Evolutionary conservation across 176 grass and related monocot genomes (phyloP), one percentile per base, ranked within the genome.

Genomic region (Hyparrhenia diplandra): DNA sequence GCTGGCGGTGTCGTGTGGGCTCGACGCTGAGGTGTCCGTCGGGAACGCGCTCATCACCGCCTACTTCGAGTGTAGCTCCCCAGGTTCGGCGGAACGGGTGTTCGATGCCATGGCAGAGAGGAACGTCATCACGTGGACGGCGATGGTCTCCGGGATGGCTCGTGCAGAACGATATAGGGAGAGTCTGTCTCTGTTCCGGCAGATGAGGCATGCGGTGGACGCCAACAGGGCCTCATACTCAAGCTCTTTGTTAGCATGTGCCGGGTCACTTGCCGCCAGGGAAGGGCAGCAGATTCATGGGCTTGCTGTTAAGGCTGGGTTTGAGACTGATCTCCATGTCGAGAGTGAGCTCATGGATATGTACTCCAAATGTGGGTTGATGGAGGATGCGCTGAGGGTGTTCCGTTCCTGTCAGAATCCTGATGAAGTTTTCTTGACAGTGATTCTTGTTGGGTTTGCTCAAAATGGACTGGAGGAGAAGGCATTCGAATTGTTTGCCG

Each of bases 51-150:
- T 98, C 16, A 54, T 91, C 31, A 91, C 83, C 4, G 87, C 77
- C 21, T 98, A 98, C 79, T 91, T 94, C 17, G 80, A 86, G 71
- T 88, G 84, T 9, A 62, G 84, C 39, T 86, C 75, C 16, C 86
- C 84, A 0, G 68, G 9, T 25, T 87, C 74, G 0, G 90, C 95
- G 34, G 74, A 74, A 14, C 83, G 51, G 75, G 82, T 80, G 79
- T 98, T 98, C 31, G 40, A 69, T 6, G 62, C 60, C n/a, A 88
- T 93, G 84, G 21, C 5, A 1, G 84, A 84, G 3, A 89, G 84
- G 84, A 98, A 98, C 29, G 86, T 93, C 59, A 83, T 98, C 70
- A 94, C 92, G 4, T 94, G 95, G 95, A 94, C 95, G 4, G 92
- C 92, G 0, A 91, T 98, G 86, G 61, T 98, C 68, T 98, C 90